Conservation (phyloP, 495 filamentous ascomycete genomes). For the Hypoxylon lienhwacheense region DNA sequence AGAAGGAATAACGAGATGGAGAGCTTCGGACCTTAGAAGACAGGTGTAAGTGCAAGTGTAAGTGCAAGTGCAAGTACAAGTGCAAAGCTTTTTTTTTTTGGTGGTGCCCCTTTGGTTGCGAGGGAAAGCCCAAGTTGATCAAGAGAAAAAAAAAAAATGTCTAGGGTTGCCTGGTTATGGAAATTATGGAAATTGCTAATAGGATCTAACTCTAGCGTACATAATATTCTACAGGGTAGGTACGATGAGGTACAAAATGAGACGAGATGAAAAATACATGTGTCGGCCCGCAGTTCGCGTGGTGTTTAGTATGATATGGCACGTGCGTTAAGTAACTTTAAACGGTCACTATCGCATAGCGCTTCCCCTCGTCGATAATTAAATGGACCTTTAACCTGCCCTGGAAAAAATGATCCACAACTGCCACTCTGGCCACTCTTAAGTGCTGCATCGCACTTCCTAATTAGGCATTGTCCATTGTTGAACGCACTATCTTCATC, state of each 20-base stretch:
- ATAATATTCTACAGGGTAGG: too few species aligned
- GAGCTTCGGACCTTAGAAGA: constrained; percentile 19
- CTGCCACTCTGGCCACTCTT: constrained; percentile 22
- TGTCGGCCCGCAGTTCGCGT: neutral
- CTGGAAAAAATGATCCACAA: constrained; percentile 30
- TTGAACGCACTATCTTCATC: too few species aligned
- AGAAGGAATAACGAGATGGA: constrained; percentile 32
- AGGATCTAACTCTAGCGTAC: constrained; percentile 29
- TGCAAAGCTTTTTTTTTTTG: too few species aligned
- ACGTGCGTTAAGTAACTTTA: constrained; percentile 12
- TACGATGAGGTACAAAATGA: constrained; percentile 31
- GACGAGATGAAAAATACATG: constrained; percentile 20
- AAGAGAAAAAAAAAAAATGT: constrained; percentile 32
- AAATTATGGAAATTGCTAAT: constrained; percentile 37
- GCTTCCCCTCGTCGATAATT: constrained; percentile 33
- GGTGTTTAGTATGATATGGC: neutral
- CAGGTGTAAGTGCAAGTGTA: constrained; percentile 14
- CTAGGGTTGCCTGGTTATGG: constrained; percentile 34
- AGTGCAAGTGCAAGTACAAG: constrained; percentile 12
- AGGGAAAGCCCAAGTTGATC: constrained; percentile 34
- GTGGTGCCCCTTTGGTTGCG: constrained; percentile 27
- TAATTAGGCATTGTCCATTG: too few species aligned
- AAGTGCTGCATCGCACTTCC: constrained; percentile 17
- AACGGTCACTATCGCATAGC: constrained; percentile 23
- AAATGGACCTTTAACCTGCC: constrained; percentile 27